Evolutionary conservation across 495 filamentous ascomycete genomes (phyloP).

Genomic region (Podospora pseudocomata): DNA sequence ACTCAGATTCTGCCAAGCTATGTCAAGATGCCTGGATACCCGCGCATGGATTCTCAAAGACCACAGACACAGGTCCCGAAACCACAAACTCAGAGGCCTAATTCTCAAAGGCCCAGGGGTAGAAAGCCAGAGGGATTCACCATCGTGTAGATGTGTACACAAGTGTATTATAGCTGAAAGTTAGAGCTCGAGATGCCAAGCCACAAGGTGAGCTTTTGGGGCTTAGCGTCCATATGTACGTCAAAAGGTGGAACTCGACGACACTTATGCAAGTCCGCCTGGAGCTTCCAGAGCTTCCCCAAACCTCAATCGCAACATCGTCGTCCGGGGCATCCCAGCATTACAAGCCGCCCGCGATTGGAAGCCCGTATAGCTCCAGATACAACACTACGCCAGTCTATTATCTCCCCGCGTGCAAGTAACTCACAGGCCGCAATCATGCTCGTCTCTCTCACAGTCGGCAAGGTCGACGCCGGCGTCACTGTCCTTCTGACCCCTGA

Average conservation of each 20-base stretch:
- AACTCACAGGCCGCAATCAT: constrained; percentile 46
- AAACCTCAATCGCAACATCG: background rate
- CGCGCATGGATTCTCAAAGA: background rate
- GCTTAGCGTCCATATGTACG: background rate
- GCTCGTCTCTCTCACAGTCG: constrained; percentile 96
- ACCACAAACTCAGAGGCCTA: background rate
- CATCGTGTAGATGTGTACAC: background rate
- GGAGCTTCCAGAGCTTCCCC: constrained; percentile 11
- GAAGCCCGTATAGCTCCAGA: background rate
- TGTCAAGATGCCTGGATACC: background rate
- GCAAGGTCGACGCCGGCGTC: constrained; percentile 98
- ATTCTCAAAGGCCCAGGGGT: background rate
- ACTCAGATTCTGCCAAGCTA: background rate
- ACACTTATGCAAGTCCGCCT: background rate
- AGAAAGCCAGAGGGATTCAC: background rate
- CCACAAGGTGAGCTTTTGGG: constrained; percentile 12
- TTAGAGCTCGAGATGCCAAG: constrained; percentile 13
- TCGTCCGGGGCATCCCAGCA: background rate
- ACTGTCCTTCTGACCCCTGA: constrained; percentile 95
- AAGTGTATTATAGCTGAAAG: background rate
- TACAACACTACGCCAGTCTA: background rate
- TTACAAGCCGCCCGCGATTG: background rate
- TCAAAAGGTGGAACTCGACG: background rate
- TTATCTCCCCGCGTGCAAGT: background rate
- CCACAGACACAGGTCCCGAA: background rate